Conservation (phyloP, 192 early-diverging fungal species). For the Paraglomus brasilianum region DNA sequence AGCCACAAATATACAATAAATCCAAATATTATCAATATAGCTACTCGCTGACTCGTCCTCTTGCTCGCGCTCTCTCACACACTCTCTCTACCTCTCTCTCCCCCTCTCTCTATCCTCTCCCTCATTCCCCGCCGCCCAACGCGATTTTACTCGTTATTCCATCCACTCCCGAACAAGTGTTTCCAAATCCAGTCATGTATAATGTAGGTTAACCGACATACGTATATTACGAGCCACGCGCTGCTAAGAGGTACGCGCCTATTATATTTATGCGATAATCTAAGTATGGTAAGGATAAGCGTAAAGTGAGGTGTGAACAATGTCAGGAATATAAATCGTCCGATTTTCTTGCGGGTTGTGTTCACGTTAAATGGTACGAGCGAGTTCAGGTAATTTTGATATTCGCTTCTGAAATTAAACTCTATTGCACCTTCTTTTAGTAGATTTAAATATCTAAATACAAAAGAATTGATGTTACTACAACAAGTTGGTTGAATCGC, state of each 20-base stretch:
- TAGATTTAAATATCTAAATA: constrained; percentile 35
- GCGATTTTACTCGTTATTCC: not conserved
- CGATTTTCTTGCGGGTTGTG: constrained; percentile 30
- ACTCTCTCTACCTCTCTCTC: no score
- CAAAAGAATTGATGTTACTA: not conserved
- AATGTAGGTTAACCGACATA: not conserved
- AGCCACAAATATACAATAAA: no score
- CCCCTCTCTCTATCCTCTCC: no score
- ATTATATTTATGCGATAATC: not conserved
- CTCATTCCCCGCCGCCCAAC: no score
- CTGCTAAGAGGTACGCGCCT: not conserved
- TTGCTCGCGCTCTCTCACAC: no score
- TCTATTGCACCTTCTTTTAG: constrained; percentile 34
- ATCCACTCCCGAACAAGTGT: constrained; percentile 10
- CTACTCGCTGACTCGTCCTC: no score
- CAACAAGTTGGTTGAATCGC: no score
- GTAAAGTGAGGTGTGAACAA: constrained; percentile 25
- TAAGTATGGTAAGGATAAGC: not conserved
- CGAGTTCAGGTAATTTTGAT: constrained; percentile 35
- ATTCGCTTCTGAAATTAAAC: constrained; percentile 31
- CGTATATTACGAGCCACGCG: not conserved
- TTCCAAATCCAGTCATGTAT: not conserved
- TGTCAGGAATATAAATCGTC: constrained; percentile 7
- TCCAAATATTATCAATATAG: no score
- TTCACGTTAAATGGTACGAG: constrained; percentile 34